Evolutionary conservation across 2,329 filamentous ascomycete genomes (phyloP).

Genomic region (Verticillium tricorpus): DNA sequence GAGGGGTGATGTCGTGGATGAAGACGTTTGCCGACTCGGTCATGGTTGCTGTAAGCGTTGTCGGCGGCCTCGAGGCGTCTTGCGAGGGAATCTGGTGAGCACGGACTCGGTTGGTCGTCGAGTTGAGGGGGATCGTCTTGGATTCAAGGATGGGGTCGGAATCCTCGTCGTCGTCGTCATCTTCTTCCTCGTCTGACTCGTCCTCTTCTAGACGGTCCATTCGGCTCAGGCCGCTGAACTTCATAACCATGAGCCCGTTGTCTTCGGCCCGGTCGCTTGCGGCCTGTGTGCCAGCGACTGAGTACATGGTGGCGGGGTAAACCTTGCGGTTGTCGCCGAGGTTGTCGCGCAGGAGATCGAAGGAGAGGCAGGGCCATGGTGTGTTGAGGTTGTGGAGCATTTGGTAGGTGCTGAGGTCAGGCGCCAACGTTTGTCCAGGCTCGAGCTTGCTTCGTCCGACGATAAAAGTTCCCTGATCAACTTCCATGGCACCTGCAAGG

Average conservation of each 20-base stretch:
- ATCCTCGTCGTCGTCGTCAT: constrained; percentile 70
- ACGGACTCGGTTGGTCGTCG: constrained; percentile 92
- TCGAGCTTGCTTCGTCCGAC: constrained; percentile 89
- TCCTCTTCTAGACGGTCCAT: constrained; percentile 70
- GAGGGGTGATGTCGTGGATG: constrained; percentile 90
- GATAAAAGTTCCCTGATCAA: constrained; percentile 93
- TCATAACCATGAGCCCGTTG: constrained; percentile 93
- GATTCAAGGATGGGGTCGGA: constrained; percentile 90
- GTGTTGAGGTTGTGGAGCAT: constrained; percentile 95
- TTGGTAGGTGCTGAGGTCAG: constrained; percentile 92
- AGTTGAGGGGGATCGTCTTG: constrained; percentile 78
- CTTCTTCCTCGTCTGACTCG: constrained; percentile 65
- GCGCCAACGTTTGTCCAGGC: constrained; percentile 83
- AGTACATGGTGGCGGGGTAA: constrained; percentile 95
- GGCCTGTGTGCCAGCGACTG: constrained; percentile 91
- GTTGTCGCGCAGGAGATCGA: constrained; percentile 82
- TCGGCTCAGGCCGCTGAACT: constrained; percentile 84
- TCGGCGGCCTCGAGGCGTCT: constrained; percentile 67
- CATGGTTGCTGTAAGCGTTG: constrained; percentile 86
- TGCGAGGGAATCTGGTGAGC: constrained; percentile 72
- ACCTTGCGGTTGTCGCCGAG: constrained; percentile 85
- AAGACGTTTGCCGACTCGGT: constrained; percentile 83
- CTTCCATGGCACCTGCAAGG: constrained; percentile 70
- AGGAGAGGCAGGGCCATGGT: constrained; percentile 95
- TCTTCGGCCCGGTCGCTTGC: constrained; percentile 70